Percentiles rank a stretch among this genome's conserved stretches.
phyloP scores from a whole-genome alignment of 1,139 yeast species.

The Torulaspora pretoriensis region DNA sequence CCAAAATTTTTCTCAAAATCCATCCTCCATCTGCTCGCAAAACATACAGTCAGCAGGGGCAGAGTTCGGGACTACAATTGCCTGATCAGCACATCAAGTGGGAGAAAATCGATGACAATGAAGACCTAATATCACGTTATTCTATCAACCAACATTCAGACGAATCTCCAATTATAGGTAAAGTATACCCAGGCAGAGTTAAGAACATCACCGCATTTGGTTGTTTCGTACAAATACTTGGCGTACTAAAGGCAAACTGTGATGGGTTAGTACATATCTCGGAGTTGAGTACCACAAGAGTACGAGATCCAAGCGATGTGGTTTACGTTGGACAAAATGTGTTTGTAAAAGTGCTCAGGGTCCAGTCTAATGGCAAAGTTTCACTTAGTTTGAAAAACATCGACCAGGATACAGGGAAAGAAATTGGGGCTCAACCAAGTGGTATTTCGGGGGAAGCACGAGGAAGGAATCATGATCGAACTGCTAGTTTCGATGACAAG shows the following conservation, averaged over 20 bases:
- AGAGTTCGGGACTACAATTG: conserved; percentile 17
- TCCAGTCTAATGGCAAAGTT: conserved; percentile 49
- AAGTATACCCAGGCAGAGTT: conserved; percentile 58
- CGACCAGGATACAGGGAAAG: conserved; percentile 65
- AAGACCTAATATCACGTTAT: conserved; percentile 11
- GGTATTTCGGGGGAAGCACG: conserved; percentile 22
- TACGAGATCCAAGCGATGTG: conserved; percentile 57
- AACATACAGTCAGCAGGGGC: conserved; percentile 10
- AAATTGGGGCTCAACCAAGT: conserved; percentile 21
- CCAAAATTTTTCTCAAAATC: conserved; percentile 31
- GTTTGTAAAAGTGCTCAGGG: conserved; percentile 53
- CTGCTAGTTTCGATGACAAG: conserved; percentile 9
- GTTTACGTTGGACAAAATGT: conserved; percentile 58
- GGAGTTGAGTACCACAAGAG: conserved; percentile 50
- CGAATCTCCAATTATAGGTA: conserved; percentile 39
- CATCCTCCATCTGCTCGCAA: conserved; percentile 13
- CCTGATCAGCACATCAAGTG: conserved; percentile 23
- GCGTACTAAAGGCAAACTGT: conserved; percentile 36
- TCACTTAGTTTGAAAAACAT: conserved; percentile 69
- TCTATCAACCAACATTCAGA: conserved; percentile 6
- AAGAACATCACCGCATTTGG: conserved; percentile 65
- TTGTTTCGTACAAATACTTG: conserved; percentile 59
- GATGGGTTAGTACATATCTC: conserved; percentile 80
- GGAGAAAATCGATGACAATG: conserved; percentile 20
- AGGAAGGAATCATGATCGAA: conserved; percentile 27